phyloP scores from a whole-genome alignment of 169 alveolate genomes.

The Cryptosporidium tyzzeri region DNA sequence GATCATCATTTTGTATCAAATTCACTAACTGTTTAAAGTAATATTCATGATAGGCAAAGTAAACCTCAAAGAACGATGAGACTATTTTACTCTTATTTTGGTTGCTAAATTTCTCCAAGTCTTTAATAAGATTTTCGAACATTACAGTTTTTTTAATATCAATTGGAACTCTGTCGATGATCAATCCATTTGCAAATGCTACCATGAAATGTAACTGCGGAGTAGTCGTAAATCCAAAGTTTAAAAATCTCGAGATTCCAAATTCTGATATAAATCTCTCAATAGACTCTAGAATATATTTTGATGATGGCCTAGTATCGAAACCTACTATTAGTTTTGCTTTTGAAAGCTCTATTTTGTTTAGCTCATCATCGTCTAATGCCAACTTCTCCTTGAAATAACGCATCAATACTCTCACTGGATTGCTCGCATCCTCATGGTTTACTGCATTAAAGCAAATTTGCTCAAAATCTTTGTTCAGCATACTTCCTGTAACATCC shows the following conservation, averaged over 20 bases:
- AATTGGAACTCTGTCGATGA: neutral
- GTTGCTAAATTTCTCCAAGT: neutral
- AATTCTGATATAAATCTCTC: slow-evolving; percentile 2
- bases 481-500: slow-evolving; percentile 88
- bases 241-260: neutral
- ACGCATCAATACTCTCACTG: neutral
- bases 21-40: slow-evolving; percentile 8
- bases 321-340: slow-evolving; percentile 75
- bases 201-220: slow-evolving; percentile 86
- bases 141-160: neutral
- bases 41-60: slow-evolving; percentile 53
- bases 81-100: neutral
- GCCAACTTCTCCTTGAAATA: slow-evolving; percentile 9
- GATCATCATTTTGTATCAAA: neutral
- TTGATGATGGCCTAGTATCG: slow-evolving; percentile 81
- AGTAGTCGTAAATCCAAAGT: slow-evolving; percentile 80
- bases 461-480: slow-evolving; percentile 84
- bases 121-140: neutral
- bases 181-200: slow-evolving; percentile 51
- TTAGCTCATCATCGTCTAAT: slow-evolving; percentile 15
- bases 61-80: slow-evolving; percentile 4
- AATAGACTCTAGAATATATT: slow-evolving; percentile 5
- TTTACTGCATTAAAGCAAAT: slow-evolving; percentile 76
- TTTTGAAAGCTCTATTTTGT: slow-evolving; percentile 23
- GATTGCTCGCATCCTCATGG: slow-evolving; percentile 28